phyloP scores from a whole-genome alignment of 2,329 filamentous ascomycete species.

The Botrytis medusae region DNA sequence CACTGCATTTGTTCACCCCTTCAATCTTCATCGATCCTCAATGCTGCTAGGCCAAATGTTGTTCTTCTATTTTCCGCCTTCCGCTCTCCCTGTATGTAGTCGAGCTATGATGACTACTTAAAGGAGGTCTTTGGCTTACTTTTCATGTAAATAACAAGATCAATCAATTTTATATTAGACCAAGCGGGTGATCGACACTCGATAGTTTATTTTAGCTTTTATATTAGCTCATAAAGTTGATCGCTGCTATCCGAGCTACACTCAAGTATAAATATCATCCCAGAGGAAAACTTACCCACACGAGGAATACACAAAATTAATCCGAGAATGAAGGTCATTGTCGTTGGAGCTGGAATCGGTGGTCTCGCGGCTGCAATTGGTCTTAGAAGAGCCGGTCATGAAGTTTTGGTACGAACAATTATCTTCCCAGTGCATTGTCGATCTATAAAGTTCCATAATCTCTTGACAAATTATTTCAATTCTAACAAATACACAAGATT shows the following conservation, averaged over 20 bases:
- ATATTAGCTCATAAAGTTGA: background rate
- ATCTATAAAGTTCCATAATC: background rate
- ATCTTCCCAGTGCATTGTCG: background rate
- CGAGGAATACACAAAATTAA: background rate
- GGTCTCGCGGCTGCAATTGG: constrained; percentile 54
- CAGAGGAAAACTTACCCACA: background rate
- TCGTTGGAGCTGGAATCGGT: constrained; percentile 48
- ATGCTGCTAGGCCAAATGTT: background rate
- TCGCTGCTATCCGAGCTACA: background rate
- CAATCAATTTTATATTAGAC: background rate
- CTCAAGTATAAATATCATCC: no score
- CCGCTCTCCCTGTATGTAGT: background rate
- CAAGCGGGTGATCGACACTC: background rate
- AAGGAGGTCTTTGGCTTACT: background rate
- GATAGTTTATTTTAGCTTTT: background rate
- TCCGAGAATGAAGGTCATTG: constrained; percentile 25
- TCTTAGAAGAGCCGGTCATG: constrained; percentile 31
- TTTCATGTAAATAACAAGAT: background rate
- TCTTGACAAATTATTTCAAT: no score
- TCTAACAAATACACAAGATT: constrained; percentile 41
- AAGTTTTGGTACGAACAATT: constrained; percentile 27
- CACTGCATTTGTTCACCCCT: background rate
- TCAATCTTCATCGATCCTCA: background rate
- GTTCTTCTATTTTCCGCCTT: background rate
- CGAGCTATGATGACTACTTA: background rate